These are phyloP conservation scores for Cryphonectria parasitica DNA, from an alignment of 2,329 filamentous ascomycete species.

Conservation along the genomic window DNA sequence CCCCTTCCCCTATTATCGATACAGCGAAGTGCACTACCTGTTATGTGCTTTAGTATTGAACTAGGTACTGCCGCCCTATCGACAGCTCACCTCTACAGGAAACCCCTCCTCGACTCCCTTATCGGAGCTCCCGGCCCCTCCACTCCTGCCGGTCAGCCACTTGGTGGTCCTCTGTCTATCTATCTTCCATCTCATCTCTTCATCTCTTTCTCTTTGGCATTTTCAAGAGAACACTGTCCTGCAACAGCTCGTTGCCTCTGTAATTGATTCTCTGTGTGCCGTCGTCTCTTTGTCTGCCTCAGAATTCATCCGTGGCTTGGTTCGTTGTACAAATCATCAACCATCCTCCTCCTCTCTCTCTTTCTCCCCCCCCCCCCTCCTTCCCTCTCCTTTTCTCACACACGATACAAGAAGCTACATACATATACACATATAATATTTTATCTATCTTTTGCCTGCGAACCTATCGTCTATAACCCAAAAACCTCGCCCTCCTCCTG, in stretches of 20 bases:
- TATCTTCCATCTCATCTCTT: not conserved
- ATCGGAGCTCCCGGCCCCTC: slow-evolving; percentile 19
- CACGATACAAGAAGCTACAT: not conserved
- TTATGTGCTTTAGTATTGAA: too few relatives aligned
- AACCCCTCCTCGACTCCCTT: slow-evolving; percentile 1
- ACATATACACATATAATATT: not conserved
- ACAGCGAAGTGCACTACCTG: too few relatives aligned
- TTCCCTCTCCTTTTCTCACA: not conserved
- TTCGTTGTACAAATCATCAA: not conserved
- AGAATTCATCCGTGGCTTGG: not conserved
- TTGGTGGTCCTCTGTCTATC: not conserved
- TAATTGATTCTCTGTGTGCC: not conserved
- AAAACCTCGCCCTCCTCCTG: not conserved
- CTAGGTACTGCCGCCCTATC: not conserved
- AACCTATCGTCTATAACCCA: too few relatives aligned
- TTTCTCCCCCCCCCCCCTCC: not conserved
- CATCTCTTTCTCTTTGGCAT: not conserved
- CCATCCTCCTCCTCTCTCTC: too few relatives aligned
- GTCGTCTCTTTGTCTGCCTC: not conserved
- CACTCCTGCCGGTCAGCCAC: slow-evolving; percentile 6
- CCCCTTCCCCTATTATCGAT: too few relatives aligned
- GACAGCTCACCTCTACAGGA: slow-evolving; percentile 3
- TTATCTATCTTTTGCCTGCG: not conserved
- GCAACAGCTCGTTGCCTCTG: not conserved
- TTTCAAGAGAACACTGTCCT: not conserved